Conservation (phyloP, 495 filamentous ascomycete genomes). For the Aspergillus baeticus region DNA sequence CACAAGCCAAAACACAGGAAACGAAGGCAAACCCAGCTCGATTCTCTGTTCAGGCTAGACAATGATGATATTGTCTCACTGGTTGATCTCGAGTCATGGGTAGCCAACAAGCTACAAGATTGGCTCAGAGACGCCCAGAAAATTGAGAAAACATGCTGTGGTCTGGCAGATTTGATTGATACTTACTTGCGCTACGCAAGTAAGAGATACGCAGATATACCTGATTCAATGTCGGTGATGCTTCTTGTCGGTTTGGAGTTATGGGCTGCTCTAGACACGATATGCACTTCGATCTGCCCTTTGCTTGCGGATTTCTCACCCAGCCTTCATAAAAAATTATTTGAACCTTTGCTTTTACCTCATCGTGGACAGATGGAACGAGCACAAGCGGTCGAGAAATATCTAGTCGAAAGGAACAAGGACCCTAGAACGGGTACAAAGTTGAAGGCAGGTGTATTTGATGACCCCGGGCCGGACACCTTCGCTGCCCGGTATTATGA, state of each 20-base stretch:
- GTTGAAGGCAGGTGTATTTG: slow-evolving; percentile 31
- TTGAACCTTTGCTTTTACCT: slow-evolving; percentile 50
- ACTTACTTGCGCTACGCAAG: slow-evolving; percentile 30
- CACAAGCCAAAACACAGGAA: slow-evolving; percentile 10
- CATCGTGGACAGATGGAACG: slow-evolving; percentile 46
- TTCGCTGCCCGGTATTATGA: slow-evolving; percentile 56
- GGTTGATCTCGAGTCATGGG: slow-evolving; percentile 40
- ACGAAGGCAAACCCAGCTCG: background rate
- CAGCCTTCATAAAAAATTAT: slow-evolving; percentile 37
- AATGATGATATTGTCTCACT: slow-evolving; percentile 15
- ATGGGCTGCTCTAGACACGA: slow-evolving; percentile 57
- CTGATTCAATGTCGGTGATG: slow-evolving; percentile 55
- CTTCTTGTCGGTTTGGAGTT: slow-evolving; percentile 56
- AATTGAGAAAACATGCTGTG: slow-evolving; percentile 19
- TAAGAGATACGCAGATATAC: slow-evolving; percentile 36
- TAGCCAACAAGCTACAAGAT: slow-evolving; percentile 24
- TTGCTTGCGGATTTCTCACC: slow-evolving; percentile 51
- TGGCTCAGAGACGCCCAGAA: slow-evolving; percentile 26
- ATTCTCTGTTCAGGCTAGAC: slow-evolving; percentile 13
- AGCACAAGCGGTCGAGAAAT: slow-evolving; percentile 44
- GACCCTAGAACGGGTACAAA: no score
- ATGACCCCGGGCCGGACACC: slow-evolving; percentile 15
- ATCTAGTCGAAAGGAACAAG: slow-evolving; percentile 35
- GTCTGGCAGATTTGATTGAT: slow-evolving; percentile 24
- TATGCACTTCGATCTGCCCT: slow-evolving; percentile 35